These are phyloP conservation scores for Podospora comata DNA, from an alignment of 495 filamentous ascomycete genomes.

Conservation along the genomic window DNA sequence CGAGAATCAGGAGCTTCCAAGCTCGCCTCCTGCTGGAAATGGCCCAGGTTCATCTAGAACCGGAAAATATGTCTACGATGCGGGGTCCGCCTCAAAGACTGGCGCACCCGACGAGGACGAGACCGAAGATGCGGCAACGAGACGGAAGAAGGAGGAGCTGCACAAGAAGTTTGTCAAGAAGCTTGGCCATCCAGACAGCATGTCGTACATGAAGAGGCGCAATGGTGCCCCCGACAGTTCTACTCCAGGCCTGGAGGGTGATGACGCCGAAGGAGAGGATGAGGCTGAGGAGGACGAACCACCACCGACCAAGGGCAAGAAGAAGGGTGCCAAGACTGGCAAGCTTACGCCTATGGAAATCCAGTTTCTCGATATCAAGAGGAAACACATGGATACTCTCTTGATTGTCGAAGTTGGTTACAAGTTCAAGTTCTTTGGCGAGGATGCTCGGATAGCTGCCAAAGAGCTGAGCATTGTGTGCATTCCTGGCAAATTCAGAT, in stretches of 20 bases:
- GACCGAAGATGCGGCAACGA: constrained; percentile 47
- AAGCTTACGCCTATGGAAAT: constrained; percentile 95
- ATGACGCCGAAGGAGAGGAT: constrained; percentile 46
- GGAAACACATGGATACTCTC: constrained; percentile 82
- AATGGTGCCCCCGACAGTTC: constrained; percentile 53
- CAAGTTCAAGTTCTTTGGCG: constrained; percentile 97
- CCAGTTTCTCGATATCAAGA: constrained; percentile 90
- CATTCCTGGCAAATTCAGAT: constrained; percentile 92
- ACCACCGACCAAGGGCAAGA: constrained; percentile 48
- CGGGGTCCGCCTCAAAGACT: constrained; percentile 22
- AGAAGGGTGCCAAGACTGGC: constrained; percentile 68
- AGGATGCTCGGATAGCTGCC: constrained; percentile 85
- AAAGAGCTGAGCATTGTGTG: constrained; percentile 94
- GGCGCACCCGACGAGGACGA: constrained; percentile 40
- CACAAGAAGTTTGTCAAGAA: constrained; percentile 88
- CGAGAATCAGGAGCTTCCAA: constrained; percentile 12
- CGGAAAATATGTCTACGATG: constrained; percentile 46
- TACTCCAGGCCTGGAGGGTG: constrained; percentile 43
- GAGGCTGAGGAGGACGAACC: constrained; percentile 53
- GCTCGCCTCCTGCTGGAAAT: neutral
- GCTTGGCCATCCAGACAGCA: constrained; percentile 77
- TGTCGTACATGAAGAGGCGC: constrained; percentile 63
- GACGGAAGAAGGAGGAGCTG: constrained; percentile 60
- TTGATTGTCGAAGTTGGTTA: constrained; percentile 94
- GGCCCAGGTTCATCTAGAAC: constrained; percentile 33